Base-by-base conservation (phyloP, 495 filamentous ascomycete genomes). In the Aspergillus sclerotiicarbonarius region DNA sequence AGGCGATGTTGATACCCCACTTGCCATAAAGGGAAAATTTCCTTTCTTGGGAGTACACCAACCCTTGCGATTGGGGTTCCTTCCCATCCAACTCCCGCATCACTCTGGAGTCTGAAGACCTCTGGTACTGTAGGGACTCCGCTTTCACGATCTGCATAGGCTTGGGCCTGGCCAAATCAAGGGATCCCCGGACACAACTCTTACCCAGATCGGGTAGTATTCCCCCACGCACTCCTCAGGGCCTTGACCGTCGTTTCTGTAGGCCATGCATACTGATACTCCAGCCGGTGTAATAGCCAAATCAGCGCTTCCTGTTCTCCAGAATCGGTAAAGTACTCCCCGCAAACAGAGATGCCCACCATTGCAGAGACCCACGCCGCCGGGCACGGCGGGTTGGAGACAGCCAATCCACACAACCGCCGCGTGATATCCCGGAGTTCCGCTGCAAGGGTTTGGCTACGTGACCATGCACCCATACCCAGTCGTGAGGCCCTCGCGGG, bases 201-300 rank as follows among this genome's bases (percentile, higher is more conserved):
- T 5, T 25, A 5, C 25, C 25, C 25, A 25, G 25, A 25, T 25
- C 25, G 5, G 25, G 25, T 25, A 25, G 25, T 25, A 25, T 25
- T 25, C 25, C 25, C 25, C 25, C 25, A 25, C 5, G 25, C 25
- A 25, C 25, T 25, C 25, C 25, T 25, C 25, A 25, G 5, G 2
- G 25, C 25, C 25, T 25, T 25, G 2, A 25, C 25, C 5, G 25
- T 25, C 41, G 6, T n/a, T 44, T 2, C 41, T 16, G 65, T 68
- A 1, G 70, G 62, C 65, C 67, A 70, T 4, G 62, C 70, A 60
- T 67, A 52, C 15, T 59, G 25, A 33, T 51, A 43, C 51, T 70
- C 70, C 2, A 68, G 62, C 19, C 62, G 0, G 29, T 51, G 25
- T 52, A 72, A 35, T 33, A 62, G 43, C n/a, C 62, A 21, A 19